Conservation (phyloP, 441 rosid species). For the Pelargonium citronellum region DNA sequence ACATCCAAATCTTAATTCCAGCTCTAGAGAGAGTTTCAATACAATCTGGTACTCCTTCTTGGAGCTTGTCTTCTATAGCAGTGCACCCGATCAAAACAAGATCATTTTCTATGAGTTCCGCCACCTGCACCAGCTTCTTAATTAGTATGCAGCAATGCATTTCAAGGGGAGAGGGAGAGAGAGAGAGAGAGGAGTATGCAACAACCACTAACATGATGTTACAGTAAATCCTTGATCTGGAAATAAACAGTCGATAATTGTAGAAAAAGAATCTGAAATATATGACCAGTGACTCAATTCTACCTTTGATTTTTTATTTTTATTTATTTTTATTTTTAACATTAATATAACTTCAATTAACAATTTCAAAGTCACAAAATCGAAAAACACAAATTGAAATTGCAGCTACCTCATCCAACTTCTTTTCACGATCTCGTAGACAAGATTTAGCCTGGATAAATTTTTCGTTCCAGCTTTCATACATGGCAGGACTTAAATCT, state of each 20-base stretch:
- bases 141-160: conserved; percentile 5
- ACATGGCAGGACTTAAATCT: conserved; percentile 66
- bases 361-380: background rate
- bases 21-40: conserved; percentile 97
- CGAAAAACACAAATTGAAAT: background rate
- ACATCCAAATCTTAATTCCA: conserved; percentile 98
- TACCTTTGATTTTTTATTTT: too few relatives aligned
- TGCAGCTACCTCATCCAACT: conserved; percentile 81
- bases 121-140: conserved; percentile 57
- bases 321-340: background rate
- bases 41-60: conserved; percentile 97
- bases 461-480: conserved; percentile 98
- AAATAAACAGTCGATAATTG: background rate
- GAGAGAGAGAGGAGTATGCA: background rate
- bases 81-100: conserved; percentile 88
- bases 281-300: background rate
- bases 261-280: background rate
- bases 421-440: conserved; percentile 94
- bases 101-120: conserved; percentile 88
- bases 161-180: background rate
- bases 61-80: conserved; percentile 99
- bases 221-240: background rate
- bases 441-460: conserved; percentile 96
- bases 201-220: background rate
- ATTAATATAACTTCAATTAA: background rate